Percentiles rank a stretch among this genome's conserved stretches.
Conservation (phyloP, 2,329 filamentous ascomycete species). For the Microdochium paspali region DNA sequence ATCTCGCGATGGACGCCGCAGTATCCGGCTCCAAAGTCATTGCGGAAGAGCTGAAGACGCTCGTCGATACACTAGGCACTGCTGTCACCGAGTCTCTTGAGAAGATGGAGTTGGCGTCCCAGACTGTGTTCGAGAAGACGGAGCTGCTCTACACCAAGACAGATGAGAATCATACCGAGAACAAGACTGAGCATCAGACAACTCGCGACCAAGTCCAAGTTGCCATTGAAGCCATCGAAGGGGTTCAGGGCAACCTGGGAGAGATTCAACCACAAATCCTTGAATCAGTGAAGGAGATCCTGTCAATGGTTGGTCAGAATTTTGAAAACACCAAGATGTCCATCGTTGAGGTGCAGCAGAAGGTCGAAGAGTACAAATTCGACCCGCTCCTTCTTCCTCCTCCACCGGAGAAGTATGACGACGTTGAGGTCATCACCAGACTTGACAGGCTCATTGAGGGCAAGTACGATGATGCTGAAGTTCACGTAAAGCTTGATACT, state of each 20-base stretch:
- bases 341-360: conserved; percentile 43
- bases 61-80: conserved; percentile 76
- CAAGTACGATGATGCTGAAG: conserved; percentile 8
- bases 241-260: conserved; percentile 66
- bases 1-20: conserved; percentile 63
- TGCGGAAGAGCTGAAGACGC: conserved; percentile 76
- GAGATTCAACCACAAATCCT: conserved; percentile 87
- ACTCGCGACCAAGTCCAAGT: conserved; percentile 76
- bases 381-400: conserved; percentile 41
- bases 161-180: conserved; percentile 65
- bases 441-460: conserved; percentile 30
- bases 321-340: conserved; percentile 77
- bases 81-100: conserved; percentile 76
- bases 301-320: conserved; percentile 73
- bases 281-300: conserved; percentile 76
- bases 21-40: conserved; percentile 67
- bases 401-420: conserved; percentile 55
- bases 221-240: conserved; percentile 62
- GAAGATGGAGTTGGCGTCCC: conserved; percentile 79
- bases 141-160: conserved; percentile 69
- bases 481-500: conserved; percentile 18
- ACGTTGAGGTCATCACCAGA: conserved; percentile 49
- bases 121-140: conserved; percentile 74
- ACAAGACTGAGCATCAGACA: conserved; percentile 70
- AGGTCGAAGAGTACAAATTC: conserved; percentile 52